Evolutionary conservation across 2,329 filamentous ascomycete genomes (phyloP).

Genomic region (Ophiocordyceps camponoti-leonardi): DNA sequence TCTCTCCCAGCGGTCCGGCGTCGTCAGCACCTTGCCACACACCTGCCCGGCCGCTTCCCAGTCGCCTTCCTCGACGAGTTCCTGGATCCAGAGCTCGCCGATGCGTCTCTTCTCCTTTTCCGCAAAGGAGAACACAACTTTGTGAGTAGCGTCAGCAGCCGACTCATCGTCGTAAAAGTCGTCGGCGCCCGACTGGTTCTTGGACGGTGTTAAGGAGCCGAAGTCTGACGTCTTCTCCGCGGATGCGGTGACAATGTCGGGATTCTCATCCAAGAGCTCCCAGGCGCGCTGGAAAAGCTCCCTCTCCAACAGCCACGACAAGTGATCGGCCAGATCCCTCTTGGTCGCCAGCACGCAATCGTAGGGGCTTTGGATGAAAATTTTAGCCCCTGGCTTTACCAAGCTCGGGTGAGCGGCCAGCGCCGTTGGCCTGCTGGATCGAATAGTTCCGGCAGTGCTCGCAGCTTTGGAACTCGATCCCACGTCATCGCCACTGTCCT

Average conservation of each 20-base stretch:
- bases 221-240: slow-evolving; percentile 22
- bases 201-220: slow-evolving; percentile 22
- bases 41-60: slow-evolving; percentile 68
- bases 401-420: slow-evolving; percentile 34
- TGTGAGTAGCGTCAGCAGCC: slow-evolving; percentile 38
- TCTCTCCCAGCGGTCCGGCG: slow-evolving; percentile 75
- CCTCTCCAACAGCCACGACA: slow-evolving; percentile 71
- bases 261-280: slow-evolving; percentile 77
- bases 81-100: slow-evolving; percentile 84
- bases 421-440: slow-evolving; percentile 8
- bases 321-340: slow-evolving; percentile 68
- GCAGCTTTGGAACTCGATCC: slow-evolving; percentile 27
- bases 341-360: slow-evolving; percentile 90
- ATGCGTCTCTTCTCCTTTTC: slow-evolving; percentile 82
- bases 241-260: slow-evolving; percentile 42
- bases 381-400: slow-evolving; percentile 42
- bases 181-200: slow-evolving; percentile 23
- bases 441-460: slow-evolving; percentile 15
- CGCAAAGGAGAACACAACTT: slow-evolving; percentile 42
- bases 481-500: slow-evolving; percentile 39
- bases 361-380: slow-evolving; percentile 92
- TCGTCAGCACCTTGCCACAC: slow-evolving; percentile 67
- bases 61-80: slow-evolving; percentile 56
- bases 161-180: slow-evolving; percentile 59
- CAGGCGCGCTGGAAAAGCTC: slow-evolving; percentile 72